A percentile compares a stretch with the other conserved stretches of the same genome.
These are phyloP conservation scores for Penicillium salamii DNA, from an alignment of 495 filamentous ascomycete genomes.

Conservation along the genomic window DNA sequence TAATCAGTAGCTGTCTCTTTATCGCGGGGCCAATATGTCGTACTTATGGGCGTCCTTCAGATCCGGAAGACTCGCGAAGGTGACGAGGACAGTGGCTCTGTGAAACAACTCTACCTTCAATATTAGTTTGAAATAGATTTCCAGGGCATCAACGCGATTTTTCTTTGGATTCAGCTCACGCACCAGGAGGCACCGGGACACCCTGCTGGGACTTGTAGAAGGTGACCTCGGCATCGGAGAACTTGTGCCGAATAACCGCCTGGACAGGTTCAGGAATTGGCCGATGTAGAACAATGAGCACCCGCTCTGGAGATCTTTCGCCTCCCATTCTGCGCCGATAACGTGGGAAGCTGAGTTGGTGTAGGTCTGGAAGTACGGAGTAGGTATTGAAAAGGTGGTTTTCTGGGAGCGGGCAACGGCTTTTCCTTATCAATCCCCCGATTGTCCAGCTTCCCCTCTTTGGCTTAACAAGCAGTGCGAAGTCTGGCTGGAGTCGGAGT, in stretches of 20 bases:
- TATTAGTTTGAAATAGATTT: too few relatives aligned
- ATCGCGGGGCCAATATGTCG: constrained; percentile 9
- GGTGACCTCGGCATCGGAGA: constrained; percentile 50
- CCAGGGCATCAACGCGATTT: background rate
- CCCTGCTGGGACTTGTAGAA: constrained; percentile 18
- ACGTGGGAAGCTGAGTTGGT: background rate
- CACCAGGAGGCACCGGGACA: constrained; percentile 14
- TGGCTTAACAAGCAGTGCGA: background rate
- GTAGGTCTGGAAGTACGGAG: background rate
- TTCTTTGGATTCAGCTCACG: background rate
- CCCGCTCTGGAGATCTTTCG: constrained; percentile 20
- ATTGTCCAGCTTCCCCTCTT: background rate
- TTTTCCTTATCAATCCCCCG: background rate
- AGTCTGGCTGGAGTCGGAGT: background rate
- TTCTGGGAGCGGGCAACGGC: background rate
- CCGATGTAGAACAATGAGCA: constrained; percentile 45
- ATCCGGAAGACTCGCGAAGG: constrained; percentile 52
- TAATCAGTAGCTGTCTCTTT: background rate
- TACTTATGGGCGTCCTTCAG: constrained; percentile 21
- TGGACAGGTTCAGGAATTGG: constrained; percentile 35
- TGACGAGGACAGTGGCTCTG: constrained; percentile 63
- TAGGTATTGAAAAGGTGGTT: too few relatives aligned
- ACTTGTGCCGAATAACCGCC: constrained; percentile 42
- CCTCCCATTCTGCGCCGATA: background rate
- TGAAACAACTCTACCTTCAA: constrained; percentile 45